Evolutionary conservation across 2,329 filamentous ascomycete species (phyloP).

Genomic region (Claviceps citrina): DNA sequence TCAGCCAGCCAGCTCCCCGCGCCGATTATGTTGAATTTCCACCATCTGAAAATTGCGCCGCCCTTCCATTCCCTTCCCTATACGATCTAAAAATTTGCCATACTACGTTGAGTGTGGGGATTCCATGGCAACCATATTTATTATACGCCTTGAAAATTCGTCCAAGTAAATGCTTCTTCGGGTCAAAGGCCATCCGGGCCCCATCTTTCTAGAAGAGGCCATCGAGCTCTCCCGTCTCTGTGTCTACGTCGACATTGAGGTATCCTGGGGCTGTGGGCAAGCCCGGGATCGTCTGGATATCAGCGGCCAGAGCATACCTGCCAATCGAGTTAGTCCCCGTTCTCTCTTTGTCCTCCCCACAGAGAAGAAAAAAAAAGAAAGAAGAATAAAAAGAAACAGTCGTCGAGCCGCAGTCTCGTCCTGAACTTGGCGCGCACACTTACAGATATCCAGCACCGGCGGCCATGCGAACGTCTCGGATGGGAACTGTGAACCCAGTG

Average conservation of each 20-base stretch:
- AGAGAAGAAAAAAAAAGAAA: no score
- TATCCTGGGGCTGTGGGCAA: conserved; percentile 91
- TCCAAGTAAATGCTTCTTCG: neutral
- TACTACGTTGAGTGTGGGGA: no score
- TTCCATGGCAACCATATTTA: neutral
- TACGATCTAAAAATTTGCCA: no score
- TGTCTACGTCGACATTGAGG: conserved; percentile 76
- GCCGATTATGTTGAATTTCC: no score
- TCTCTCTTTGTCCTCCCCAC: no score
- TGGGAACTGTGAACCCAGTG: conserved; percentile 84
- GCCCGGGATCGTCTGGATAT: conserved; percentile 96
- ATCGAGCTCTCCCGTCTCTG: conserved; percentile 71
- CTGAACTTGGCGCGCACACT: conserved; percentile 21
- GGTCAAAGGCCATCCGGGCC: neutral
- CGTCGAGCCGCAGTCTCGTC: neutral
- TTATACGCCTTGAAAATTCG: neutral
- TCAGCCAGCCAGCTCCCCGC: no score
- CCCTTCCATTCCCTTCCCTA: no score
- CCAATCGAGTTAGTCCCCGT: conserved; percentile 20
- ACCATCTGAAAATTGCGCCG: no score
- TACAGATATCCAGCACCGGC: conserved; percentile 85
- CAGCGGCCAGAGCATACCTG: conserved; percentile 82
- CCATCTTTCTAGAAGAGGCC: conserved; percentile 58
- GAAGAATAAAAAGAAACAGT: neutral
- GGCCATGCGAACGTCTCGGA: conserved; percentile 84